Base-by-base conservation (phyloP, 306 rosid genomes). In the Ormosia semicastrata region DNA sequence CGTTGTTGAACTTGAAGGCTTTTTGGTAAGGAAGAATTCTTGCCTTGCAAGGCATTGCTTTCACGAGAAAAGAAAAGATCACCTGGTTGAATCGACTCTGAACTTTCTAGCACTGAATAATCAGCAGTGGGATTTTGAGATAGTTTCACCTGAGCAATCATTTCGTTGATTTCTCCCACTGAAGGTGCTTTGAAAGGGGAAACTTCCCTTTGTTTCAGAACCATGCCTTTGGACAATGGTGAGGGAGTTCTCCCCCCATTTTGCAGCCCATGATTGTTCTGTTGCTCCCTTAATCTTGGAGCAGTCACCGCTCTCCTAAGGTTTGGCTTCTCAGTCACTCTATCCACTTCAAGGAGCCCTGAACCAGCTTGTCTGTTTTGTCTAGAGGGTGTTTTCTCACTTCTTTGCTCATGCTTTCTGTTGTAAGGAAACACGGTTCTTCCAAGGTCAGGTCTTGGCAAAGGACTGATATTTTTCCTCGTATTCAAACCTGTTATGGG, bases 21-120 rank as follows among this genome's bases (percentile, higher is more conserved):
- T 67, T 85, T 82, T 29, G 89, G 71, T 68, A 81, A 7, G 5
- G 65, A 58, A 59, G 66, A 57, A 46, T 75, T 83, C 33, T 82
- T 84, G 29, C 62, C 75, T 50, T 88, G 85, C 73, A 76, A 34
- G 59, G 84, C 87, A 64, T 56, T 81, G 81, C 77, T 76, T 44
- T 95, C 97, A 0, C 89, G 88, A 9, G 98, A 93, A 76, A 93
- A 95, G 87, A 95, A 95, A 76, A 95, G 91, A 73, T 93, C 95
- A 67, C 94, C 98, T 0, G 93, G 85, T 11, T 91, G 70, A 84
- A 87, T 83, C 0, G 97, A 93, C 10, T 89, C 98, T 3, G 86
- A 83, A 47, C 90, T 93, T 41, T 85, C 92, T 4, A 70, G 75
- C 47, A 56, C 76, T 4, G 86, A 70, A 11, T 69, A 43, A 59